Base-by-base conservation (phyloP, 2,329 filamentous ascomycete genomes). In the Ambrosiella beaveri region DNA sequence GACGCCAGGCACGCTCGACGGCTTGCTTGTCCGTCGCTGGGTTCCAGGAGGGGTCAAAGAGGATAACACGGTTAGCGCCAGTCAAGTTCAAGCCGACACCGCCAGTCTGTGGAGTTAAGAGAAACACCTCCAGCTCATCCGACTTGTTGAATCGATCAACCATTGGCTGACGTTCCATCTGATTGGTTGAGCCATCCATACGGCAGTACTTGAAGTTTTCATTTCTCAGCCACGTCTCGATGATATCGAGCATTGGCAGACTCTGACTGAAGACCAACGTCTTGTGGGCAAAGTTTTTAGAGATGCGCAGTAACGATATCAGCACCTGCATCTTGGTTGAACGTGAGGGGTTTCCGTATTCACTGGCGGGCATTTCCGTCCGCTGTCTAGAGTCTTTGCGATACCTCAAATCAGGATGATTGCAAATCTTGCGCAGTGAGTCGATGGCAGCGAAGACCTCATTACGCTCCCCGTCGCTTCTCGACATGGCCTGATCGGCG, bases 21-120 rank as follows among this genome's bases (percentile, higher is more conserved):
- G 93, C 93, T 71, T 98, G 93, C 35, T 96, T 76, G 66, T 98
- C 93, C 0, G 91, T 97, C 0, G 91, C 96, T 1, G 91, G 93
- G 65, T 97, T 97, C 93, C 93, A 98, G 67, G 98, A 93, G 0
- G 93, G 94, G 65, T 98, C 94, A 66, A 93, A 98, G 57, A 98
- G 97, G 66, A 98, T 95, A 62, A 98, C 91, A 39, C 93, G 82
- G 67, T 95, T 88, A 4, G 93, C 93, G 7, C 93, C 93, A 0
- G 93, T 98, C 19, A 98, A 74, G 64, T 98, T 98, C 52, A 95
- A 85, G 5, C 93, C 93, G 12, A 98, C 74, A 0, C 93, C 93
- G 51, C 93, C 93, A 15, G 96, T 94, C 67, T 94, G 94, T 0
- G 94, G 98, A 0, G 93, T 97, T 57, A 98, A 77, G 1, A 98